Conservation (phyloP, 1,284 basidiomycete species). For the Trichosporon sp. region DNA sequence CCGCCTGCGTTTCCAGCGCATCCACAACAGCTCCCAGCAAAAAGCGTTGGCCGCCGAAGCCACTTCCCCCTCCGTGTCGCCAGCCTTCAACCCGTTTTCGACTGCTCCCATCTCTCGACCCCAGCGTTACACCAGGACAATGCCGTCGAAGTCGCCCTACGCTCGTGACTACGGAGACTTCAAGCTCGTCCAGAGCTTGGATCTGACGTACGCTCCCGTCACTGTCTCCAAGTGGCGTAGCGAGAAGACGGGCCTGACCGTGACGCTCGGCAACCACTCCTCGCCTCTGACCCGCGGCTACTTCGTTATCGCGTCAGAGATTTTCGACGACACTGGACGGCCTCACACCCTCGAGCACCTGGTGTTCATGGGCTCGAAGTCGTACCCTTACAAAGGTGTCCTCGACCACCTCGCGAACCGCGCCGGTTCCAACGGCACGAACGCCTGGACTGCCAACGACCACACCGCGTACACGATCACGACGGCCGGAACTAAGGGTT, state of each 20-base stretch:
- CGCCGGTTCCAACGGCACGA: constrained; percentile 88
- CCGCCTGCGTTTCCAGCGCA: background rate
- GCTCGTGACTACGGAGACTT: constrained; percentile 40
- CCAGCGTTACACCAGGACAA: constrained; percentile 1
- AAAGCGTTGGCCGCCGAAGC: background rate
- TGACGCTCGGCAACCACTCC: constrained; percentile 63
- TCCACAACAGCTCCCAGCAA: background rate
- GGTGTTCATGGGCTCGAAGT: constrained; percentile 89
- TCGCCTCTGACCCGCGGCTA: constrained; percentile 75
- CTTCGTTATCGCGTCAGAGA: constrained; percentile 89
- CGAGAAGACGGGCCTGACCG: constrained; percentile 50
- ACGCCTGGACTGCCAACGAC: constrained; percentile 59
- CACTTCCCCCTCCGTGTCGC: background rate
- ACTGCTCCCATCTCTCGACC: background rate
- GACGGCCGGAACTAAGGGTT: constrained; percentile 95
- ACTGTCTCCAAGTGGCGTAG: constrained; percentile 48
- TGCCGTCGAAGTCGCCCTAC: constrained; percentile 12
- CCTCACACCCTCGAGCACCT: constrained; percentile 92
- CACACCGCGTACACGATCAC: constrained; percentile 92
- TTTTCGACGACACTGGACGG: constrained; percentile 87
- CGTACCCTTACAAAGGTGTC: constrained; percentile 95
- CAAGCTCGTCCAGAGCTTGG: constrained; percentile 43
- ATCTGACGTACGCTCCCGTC: constrained; percentile 46
- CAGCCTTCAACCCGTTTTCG: background rate
- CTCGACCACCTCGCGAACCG: constrained; percentile 96